phyloP scores from a whole-genome alignment of 2,329 filamentous ascomycete genomes.

The Dendrostoma leiphaemia region DNA sequence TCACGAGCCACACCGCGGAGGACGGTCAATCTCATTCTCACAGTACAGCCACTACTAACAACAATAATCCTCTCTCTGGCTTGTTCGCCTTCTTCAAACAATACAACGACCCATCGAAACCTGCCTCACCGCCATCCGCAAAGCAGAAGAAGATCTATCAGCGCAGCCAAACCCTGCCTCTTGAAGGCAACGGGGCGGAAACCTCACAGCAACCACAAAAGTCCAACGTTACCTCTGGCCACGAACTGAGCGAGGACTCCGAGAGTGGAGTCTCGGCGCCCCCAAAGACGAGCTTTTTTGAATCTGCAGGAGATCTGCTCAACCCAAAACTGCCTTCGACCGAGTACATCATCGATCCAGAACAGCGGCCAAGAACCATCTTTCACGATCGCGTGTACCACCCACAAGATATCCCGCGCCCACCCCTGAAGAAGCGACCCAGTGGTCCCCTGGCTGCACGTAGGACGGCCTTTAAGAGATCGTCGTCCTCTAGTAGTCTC shows the following conservation, averaged over 20 bases:
- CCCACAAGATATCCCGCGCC: slow-evolving; percentile 85
- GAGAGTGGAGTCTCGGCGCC: slow-evolving; percentile 61
- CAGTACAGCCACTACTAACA: slow-evolving; percentile 34
- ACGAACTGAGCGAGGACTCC: slow-evolving; percentile 43
- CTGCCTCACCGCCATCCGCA: slow-evolving; percentile 42
- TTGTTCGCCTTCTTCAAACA: slow-evolving; percentile 72
- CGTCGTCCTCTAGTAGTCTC: slow-evolving; percentile 14
- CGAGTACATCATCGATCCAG: slow-evolving; percentile 81
- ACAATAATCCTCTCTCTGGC: slow-evolving; percentile 53
- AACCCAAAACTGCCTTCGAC: slow-evolving; percentile 82
- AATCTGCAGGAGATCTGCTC: slow-evolving; percentile 88
- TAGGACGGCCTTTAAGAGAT: slow-evolving; percentile 24
- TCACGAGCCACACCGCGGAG: slow-evolving; percentile 33
- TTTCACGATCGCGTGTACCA: slow-evolving; percentile 97
- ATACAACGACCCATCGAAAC: slow-evolving; percentile 49
- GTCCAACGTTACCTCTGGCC: slow-evolving; percentile 48
- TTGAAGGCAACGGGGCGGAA: slow-evolving; percentile 35
- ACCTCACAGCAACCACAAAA: slow-evolving; percentile 31
- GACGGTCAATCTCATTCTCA: slow-evolving; percentile 23
- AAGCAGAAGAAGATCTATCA: slow-evolving; percentile 72
- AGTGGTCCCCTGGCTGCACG: slow-evolving; percentile 34
- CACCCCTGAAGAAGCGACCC: slow-evolving; percentile 60
- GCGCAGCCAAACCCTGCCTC: slow-evolving; percentile 70
- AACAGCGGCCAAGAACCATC: slow-evolving; percentile 79
- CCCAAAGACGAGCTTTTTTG: slow-evolving; percentile 89